A percentile compares a stretch with the other conserved stretches of the same genome.
These are phyloP conservation scores for Trichophyton schoenleinii DNA, from an alignment of 2,329 filamentous ascomycete genomes.

Conservation along the genomic window DNA sequence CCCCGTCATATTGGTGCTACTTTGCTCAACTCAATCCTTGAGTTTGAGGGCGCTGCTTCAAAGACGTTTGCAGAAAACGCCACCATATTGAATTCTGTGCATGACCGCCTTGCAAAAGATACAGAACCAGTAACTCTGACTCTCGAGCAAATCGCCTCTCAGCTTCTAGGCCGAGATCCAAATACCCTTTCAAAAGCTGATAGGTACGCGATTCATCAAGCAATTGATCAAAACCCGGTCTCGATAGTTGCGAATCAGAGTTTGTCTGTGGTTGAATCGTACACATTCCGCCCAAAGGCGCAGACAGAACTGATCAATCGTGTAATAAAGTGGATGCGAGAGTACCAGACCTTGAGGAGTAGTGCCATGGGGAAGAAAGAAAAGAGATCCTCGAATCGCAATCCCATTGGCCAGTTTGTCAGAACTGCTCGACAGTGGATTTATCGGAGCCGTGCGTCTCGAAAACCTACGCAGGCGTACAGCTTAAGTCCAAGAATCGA, in stretches of 20 bases:
- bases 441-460: constrained; percentile 28
- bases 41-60: constrained; percentile 24
- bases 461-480: constrained; percentile 32
- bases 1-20: constrained; percentile 27
- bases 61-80: constrained; percentile 26
- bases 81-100: constrained; percentile 24
- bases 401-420: constrained; percentile 34
- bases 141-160: constrained; percentile 27
- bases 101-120: constrained; percentile 29
- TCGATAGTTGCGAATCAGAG: constrained; percentile 24
- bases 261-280: constrained; percentile 27
- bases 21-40: constrained; percentile 24
- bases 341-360: constrained; percentile 41
- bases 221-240: constrained; percentile 22
- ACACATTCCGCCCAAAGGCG: constrained; percentile 40
- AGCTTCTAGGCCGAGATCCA: constrained; percentile 22
- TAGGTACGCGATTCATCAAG: constrained; percentile 26
- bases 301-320: constrained; percentile 38
- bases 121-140: constrained; percentile 23
- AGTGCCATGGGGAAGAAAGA: constrained; percentile 4
- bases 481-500: constrained; percentile 24
- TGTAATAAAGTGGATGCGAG: constrained; percentile 45
- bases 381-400: constrained; percentile 10
- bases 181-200: constrained; percentile 22
- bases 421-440: constrained; percentile 33